Conservation (phyloP, 768 basidiomycete genomes). For the Lyophyllum semitale region DNA sequence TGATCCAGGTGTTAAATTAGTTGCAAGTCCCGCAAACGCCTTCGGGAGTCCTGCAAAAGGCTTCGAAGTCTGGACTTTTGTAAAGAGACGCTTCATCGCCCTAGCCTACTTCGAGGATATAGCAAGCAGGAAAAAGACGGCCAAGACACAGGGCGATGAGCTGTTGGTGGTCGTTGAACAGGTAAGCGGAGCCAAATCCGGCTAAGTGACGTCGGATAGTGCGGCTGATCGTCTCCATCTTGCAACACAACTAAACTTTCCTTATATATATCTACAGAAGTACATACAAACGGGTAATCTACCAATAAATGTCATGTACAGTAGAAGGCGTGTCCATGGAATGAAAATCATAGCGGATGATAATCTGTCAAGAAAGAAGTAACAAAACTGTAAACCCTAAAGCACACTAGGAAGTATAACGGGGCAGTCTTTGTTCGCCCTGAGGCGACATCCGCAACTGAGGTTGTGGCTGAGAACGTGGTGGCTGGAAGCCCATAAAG, state of each 20-base stretch:
- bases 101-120: background rate
- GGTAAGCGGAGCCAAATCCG: background rate
- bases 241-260: too few relatives aligned
- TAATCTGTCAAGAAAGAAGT: background rate
- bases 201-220: background rate
- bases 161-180: background rate
- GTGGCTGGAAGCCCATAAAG: conserved; percentile 14
- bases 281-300: background rate
- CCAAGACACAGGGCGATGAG: background rate
- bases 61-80: conserved; percentile 30
- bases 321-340: background rate
- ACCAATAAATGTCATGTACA: background rate
- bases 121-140: background rate
- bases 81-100: conserved; percentile 21
- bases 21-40: conserved; percentile 12
- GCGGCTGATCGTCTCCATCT: too few relatives aligned
- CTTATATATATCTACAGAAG: background rate
- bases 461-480: conserved; percentile 14
- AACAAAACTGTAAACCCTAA: background rate
- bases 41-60: conserved; percentile 28
- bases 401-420: conserved; percentile 10
- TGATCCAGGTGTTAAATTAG: conserved; percentile 8
- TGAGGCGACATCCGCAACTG: background rate
- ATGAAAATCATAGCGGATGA: conserved; percentile 8
- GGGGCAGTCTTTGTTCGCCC: conserved; percentile 18